Base-by-base conservation (phyloP, 306 rosid species). In the Abrus precatorius region DNA sequence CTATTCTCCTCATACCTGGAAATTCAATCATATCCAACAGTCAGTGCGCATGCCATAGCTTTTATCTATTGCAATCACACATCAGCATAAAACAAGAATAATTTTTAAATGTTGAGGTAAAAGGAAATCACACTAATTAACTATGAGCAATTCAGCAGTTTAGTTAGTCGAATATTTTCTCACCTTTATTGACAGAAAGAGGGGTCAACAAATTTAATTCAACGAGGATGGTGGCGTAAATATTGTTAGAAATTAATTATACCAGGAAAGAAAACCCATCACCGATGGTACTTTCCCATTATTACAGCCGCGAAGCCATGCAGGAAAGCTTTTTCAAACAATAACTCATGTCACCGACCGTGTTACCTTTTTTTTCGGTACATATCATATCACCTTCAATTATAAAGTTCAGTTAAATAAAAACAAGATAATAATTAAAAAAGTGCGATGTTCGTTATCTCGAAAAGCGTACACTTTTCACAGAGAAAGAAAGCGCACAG, bases 1-100 rank as follows among this genome's bases (percentile, higher is more conserved):
- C 88, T 91, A 11, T 85, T 57, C 90, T 96, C 99, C 78, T 93
- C 97, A 71, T 96, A 96, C 86, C 99, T 96, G 77, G n/a, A 84
- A 83, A 62, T 83, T 83, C 67, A 76, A 75, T 60, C 67, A 53
- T 11, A 61, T 53, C 61, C 62, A 28, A 62, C 47, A 72, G 41
- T 76, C 47, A 76, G 52, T 13, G 14, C 59, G 33, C 76, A 83
- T 73, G 61, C n/a, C 30, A 55, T 38, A 33, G 5, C 45, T 44
- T 84, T 72, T 43, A 28, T 29, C 52, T 3, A 43, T 41, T 9
- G 13, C 43, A n/a, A 14, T 60, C 61, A 60, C 49, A n/a, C 61
- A 44, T 36, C 41, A 60, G 0, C 72, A 28, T 9, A 5, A 3
- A 50, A 27, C 6, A 30, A 40, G 8, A 78, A 64, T 47, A 9